Conservation (phyloP, 768 basidiomycete species). For the Termitomyces eurrhizus region DNA sequence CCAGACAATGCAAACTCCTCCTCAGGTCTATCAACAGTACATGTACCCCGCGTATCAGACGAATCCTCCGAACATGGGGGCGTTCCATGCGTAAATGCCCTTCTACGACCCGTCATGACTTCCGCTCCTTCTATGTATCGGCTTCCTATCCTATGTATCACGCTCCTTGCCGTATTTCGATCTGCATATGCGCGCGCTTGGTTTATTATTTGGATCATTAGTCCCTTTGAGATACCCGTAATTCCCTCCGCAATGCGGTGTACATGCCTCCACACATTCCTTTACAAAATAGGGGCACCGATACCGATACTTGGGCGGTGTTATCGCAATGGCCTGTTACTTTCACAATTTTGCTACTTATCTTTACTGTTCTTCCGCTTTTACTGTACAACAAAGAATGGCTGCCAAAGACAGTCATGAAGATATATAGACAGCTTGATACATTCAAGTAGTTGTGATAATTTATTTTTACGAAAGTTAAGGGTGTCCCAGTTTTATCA, state of each 20-base stretch:
- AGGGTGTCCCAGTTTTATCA: too few species aligned
- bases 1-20: conserved; percentile 40
- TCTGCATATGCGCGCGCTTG: conserved; percentile 30
- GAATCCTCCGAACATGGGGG: conserved; percentile 72
- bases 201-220: conserved; percentile 31
- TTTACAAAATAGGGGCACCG: conserved; percentile 24
- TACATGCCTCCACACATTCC: conserved; percentile 30
- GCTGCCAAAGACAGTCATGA: conserved; percentile 26
- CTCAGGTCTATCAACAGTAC: conserved; percentile 75
- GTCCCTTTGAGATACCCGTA: conserved; percentile 22
- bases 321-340: conserved; percentile 34
- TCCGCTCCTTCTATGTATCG: conserved; percentile 23
- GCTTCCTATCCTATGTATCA: conserved; percentile 28
- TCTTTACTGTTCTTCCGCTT: conserved; percentile 25
- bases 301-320: conserved; percentile 21
- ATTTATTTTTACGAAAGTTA: conserved; percentile 8
- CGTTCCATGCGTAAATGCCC: conserved; percentile 60
- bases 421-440: conserved; percentile 19
- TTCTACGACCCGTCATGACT: conserved; percentile 42
- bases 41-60: conserved; percentile 85
- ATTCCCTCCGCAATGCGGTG: conserved; percentile 27
- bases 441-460: conserved; percentile 7
- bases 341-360: conserved; percentile 25
- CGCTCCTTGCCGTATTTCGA: conserved; percentile 27
- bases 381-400: conserved; percentile 46